Percentiles rank a stretch among this genome's conserved stretches.
These are phyloP conservation scores for Zymoseptoria ardabiliae DNA, from an alignment of 2,329 filamentous ascomycete genomes.

Conservation along the genomic window DNA sequence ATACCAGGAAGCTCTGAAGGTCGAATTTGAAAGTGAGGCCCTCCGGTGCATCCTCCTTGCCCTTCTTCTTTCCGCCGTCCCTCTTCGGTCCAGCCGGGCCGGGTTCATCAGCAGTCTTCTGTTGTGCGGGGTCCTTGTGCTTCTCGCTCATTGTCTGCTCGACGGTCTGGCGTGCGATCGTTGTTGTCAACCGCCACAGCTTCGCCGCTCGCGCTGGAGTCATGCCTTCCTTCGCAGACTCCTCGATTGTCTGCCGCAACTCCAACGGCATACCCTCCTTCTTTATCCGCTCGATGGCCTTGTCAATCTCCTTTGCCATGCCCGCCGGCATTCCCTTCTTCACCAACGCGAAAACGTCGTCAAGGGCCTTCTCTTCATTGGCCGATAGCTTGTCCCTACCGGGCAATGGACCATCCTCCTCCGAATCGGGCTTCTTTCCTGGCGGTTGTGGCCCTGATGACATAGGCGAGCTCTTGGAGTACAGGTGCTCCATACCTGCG, in stretches of 20 bases:
- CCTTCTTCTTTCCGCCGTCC: conserved; percentile 34
- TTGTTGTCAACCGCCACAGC: conserved; percentile 49
- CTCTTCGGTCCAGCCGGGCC: conserved; percentile 30
- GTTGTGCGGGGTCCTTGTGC: conserved; percentile 30
- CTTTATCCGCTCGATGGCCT: conserved; percentile 56
- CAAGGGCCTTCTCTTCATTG: conserved; percentile 52
- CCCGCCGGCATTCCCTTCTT: conserved; percentile 53
- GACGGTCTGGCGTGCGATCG: conserved; percentile 48
- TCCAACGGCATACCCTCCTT: conserved; percentile 63
- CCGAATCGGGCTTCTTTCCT: conserved; percentile 31
- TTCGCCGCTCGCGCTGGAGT: conserved; percentile 58
- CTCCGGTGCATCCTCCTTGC: conserved; percentile 28
- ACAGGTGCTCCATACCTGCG: conserved; percentile 40
- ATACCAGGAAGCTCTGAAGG: conserved; percentile 49
- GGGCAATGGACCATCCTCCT: conserved; percentile 31
- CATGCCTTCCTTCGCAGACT: conserved; percentile 44
- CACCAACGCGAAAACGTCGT: conserved; percentile 49
- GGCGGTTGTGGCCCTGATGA: conserved; percentile 26
- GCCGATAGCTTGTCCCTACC: conserved; percentile 42
- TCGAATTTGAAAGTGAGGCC: conserved; percentile 40
- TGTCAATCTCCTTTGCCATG: conserved; percentile 54
- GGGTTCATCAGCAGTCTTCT: conserved; percentile 39
- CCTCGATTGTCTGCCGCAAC: conserved; percentile 56
- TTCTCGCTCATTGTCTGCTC: conserved; percentile 32
- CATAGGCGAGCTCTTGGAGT: conserved; percentile 37